Percentiles rank a stretch among this genome's conserved stretches.
Evolutionary conservation across 768 basidiomycete genomes (phyloP).

Genomic region (Naganishia antarctica): DNA sequence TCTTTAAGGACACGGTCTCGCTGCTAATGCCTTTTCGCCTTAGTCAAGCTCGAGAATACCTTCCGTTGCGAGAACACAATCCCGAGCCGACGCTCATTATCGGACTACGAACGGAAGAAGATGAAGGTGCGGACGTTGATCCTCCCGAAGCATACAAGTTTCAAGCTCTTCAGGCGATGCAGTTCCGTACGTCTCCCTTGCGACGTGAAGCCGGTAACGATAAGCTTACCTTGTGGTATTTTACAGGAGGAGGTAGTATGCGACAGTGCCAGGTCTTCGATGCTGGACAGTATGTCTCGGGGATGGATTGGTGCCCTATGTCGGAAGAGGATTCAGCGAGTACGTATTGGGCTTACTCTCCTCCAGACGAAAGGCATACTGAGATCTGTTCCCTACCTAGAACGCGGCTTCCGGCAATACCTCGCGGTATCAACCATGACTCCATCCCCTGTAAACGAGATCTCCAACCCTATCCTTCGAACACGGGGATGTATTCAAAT

Average conservation of each 20-base stretch:
- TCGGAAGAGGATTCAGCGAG: conserved; percentile 48
- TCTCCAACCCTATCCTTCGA: conserved; percentile 39
- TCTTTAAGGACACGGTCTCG: background rate
- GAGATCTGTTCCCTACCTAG: conserved; percentile 21
- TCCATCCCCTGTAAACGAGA: conserved; percentile 56
- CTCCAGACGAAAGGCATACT: too few relatives aligned
- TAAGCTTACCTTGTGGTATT: background rate
- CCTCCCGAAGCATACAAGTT: conserved; percentile 32
- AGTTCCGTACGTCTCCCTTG: background rate
- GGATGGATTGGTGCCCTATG: conserved; percentile 87
- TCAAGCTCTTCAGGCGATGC: conserved; percentile 30
- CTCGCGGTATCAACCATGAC: conserved; percentile 66
- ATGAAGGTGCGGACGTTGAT: conserved; percentile 29
- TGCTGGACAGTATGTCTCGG: conserved; percentile 85
- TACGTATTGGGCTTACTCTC: too few relatives aligned
- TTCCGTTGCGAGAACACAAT: conserved; percentile 9
- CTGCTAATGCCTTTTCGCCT: too few relatives aligned
- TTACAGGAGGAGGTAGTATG: conserved; percentile 6
- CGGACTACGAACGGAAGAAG: conserved; percentile 23
- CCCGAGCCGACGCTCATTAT: conserved; percentile 5
- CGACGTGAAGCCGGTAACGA: conserved; percentile 24
- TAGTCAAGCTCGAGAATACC: conserved; percentile 23
- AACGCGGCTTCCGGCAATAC: conserved; percentile 61
- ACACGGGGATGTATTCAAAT: conserved; percentile 66
- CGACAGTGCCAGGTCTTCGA: conserved; percentile 64